These are phyloP conservation scores for Coleophoma eucalyptorum DNA, from an alignment of 2,329 filamentous ascomycete genomes.

Conservation along the genomic window DNA sequence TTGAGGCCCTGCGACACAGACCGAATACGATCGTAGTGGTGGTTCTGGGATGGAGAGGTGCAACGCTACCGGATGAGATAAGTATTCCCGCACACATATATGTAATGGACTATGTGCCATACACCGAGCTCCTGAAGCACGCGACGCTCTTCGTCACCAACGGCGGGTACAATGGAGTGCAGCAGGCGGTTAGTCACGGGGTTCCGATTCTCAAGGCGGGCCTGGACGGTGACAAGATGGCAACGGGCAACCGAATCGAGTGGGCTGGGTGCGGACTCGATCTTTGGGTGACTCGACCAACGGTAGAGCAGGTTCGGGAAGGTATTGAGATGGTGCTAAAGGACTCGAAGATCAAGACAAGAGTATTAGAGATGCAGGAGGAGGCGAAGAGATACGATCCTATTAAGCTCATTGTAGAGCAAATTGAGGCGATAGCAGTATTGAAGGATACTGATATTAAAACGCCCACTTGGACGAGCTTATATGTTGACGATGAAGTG, in stretches of 20 bases:
- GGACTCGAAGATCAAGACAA: not conserved
- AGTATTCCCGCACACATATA: not conserved
- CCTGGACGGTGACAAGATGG: slow-evolving; percentile 1
- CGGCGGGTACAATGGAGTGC: slow-evolving; percentile 1
- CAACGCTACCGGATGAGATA: not conserved
- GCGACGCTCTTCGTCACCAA: not conserved
- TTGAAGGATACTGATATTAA: too few species aligned
- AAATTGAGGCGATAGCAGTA: too few species aligned
- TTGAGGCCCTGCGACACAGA: slow-evolving; percentile 28
- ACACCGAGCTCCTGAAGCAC: not conserved
- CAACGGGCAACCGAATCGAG: not conserved
- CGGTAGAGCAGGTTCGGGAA: not conserved
- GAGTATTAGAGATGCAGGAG: too few species aligned
- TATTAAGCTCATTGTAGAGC: too few species aligned
- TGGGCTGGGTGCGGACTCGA: slow-evolving; percentile 3
- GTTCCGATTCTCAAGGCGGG: slow-evolving; percentile 2
- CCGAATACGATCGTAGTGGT: slow-evolving; percentile 28
- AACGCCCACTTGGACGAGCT: too few species aligned
- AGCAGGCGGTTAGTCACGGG: not conserved
- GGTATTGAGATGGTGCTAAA: not conserved
- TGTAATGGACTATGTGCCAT: not conserved
- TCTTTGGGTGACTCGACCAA: slow-evolving; percentile 1
- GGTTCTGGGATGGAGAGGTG: slow-evolving; percentile 20
- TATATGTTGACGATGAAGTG: too few species aligned
- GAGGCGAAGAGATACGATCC: too few species aligned